These are phyloP conservation scores for Hypericum perforatum DNA, from an alignment of 345 rosid species.

Conservation along the genomic window DNA sequence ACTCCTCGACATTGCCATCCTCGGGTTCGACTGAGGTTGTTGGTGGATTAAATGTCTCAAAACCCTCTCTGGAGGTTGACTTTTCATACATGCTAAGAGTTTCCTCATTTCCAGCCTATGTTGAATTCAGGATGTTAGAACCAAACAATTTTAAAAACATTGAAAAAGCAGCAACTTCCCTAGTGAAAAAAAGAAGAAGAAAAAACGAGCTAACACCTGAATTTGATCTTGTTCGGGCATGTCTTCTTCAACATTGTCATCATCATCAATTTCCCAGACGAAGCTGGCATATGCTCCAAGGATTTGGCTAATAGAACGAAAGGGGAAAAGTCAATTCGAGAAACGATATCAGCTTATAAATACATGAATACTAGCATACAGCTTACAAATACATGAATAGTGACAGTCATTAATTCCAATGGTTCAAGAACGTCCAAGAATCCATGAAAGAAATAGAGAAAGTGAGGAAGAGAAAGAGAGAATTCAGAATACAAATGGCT, in stretches of 20 bases:
- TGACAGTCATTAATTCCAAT: too few relatives aligned
- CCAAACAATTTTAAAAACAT: background rate
- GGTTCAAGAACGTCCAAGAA: too few relatives aligned
- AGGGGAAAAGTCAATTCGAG: background rate
- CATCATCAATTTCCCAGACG: slow-evolving; percentile 43
- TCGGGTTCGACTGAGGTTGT: slow-evolving; percentile 1
- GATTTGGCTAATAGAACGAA: slow-evolving; percentile 35
- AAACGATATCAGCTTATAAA: background rate
- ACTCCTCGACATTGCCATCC: slow-evolving; percentile 15
- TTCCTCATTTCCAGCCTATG: slow-evolving; percentile 11
- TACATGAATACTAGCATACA: too few relatives aligned
- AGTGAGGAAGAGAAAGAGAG: too few relatives aligned
- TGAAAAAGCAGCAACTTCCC: too few relatives aligned
- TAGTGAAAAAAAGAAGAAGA: too few relatives aligned
- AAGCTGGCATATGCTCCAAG: slow-evolving; percentile 72
- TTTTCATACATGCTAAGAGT: background rate
- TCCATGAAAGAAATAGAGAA: too few relatives aligned
- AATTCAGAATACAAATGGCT: too few relatives aligned
- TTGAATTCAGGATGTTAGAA: slow-evolving; percentile 1
- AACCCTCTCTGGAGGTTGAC: slow-evolving; percentile 1
- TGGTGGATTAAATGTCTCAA: slow-evolving; percentile 5
- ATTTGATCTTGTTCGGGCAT: slow-evolving; percentile 10
- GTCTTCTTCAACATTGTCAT: slow-evolving; percentile 16
- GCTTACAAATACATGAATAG: too few relatives aligned
- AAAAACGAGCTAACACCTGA: slow-evolving; percentile 26